These are phyloP conservation scores for Diplosphaera chodatii DNA, from an alignment of 139 green algal species.

Conservation along the genomic window DNA sequence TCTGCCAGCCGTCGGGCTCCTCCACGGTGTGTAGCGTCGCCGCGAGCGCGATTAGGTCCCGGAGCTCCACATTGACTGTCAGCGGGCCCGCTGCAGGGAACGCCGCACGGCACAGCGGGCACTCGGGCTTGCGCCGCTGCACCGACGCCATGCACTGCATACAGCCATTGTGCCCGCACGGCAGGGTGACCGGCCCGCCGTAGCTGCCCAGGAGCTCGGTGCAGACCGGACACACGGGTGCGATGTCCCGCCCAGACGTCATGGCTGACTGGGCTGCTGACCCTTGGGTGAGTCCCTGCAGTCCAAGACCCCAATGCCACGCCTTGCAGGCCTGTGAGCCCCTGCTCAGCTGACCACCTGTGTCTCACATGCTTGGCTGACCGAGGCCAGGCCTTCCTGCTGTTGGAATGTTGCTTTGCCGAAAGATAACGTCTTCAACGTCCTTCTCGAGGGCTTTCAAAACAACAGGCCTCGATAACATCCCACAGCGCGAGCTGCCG, in stretches of 20 bases:
- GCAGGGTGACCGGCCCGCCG: conserved; percentile 51
- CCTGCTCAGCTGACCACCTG: too few relatives aligned
- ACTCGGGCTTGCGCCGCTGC: conserved; percentile 39
- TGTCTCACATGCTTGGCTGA: too few relatives aligned
- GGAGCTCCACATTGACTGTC: conserved; percentile 47
- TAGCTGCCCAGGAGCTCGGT: conserved; percentile 46
- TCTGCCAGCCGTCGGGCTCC: conserved; percentile 55
- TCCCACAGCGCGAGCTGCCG: too few relatives aligned
- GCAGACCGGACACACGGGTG: conserved; percentile 44
- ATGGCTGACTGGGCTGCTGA: not conserved
- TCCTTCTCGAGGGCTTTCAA: too few relatives aligned
- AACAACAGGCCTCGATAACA: too few relatives aligned
- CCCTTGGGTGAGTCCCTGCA: too few relatives aligned
- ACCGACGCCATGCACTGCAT: conserved; percentile 49
- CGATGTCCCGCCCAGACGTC: not conserved
- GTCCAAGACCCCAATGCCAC: too few relatives aligned
- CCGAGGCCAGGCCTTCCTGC: too few relatives aligned
- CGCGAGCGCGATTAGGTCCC: conserved; percentile 48
- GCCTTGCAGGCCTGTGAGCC: too few relatives aligned
- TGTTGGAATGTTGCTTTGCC: too few relatives aligned
- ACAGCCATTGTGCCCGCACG: conserved; percentile 65
- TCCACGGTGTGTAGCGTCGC: conserved; percentile 47
- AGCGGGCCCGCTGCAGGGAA: conserved; percentile 35
- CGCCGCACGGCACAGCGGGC: conserved; percentile 51
- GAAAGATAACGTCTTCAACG: too few relatives aligned